Percentiles rank a stretch among this genome's conserved stretches.
Evolutionary conservation across 2,329 filamentous ascomycete genomes (phyloP).

Genomic region (Arthrobotrys entomopaga): DNA sequence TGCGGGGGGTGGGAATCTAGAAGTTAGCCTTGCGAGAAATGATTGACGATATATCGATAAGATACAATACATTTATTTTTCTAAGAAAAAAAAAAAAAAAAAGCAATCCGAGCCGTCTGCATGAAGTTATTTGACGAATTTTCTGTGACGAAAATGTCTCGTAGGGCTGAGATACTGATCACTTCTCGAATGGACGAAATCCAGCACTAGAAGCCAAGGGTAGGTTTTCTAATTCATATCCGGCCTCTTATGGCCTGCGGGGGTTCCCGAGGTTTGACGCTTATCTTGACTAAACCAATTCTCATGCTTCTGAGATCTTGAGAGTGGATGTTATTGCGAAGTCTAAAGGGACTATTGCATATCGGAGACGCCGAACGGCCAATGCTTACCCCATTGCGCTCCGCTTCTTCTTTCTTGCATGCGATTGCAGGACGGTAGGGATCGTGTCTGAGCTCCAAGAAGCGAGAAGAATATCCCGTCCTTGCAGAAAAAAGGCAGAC

Average conservation of each 20-base stretch:
- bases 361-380: slow-evolving; percentile 42
- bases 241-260: background rate
- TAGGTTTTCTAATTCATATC: background rate
- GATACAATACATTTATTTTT: too few species aligned
- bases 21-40: too few species aligned
- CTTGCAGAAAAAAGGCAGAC: slow-evolving; percentile 47
- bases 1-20: too few species aligned
- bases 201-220: background rate
- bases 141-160: slow-evolving; percentile 30
- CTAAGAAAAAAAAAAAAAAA: too few species aligned
- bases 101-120: too few species aligned
- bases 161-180: slow-evolving; percentile 48
- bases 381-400: slow-evolving; percentile 16
- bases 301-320: too few species aligned
- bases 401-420: background rate
- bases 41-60: too few species aligned
- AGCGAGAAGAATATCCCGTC: slow-evolving; percentile 43
- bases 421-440: slow-evolving; percentile 1
- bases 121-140: background rate
- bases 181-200: background rate
- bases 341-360: background rate
- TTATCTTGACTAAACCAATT: background rate
- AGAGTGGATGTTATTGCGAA: too few species aligned
- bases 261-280: background rate
- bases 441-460: slow-evolving; percentile 7